phyloP scores from a whole-genome alignment of 805 yeast genomes.

The Candida ulmi region DNA sequence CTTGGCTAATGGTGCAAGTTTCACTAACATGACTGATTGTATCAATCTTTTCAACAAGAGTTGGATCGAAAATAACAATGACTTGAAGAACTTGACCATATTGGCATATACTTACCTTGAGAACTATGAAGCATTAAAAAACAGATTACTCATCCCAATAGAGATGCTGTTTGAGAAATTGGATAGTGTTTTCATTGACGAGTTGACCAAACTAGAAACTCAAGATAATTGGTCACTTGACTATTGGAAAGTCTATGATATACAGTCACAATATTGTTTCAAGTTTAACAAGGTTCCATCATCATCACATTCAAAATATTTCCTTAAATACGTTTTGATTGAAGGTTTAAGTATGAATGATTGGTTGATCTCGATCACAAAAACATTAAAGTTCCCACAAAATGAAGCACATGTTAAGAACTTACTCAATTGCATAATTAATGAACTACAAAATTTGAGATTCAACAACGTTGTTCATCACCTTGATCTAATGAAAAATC shows the following conservation, averaged over 20 bases:
- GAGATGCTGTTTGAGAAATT: slow-evolving; percentile 6
- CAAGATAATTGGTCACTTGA: slow-evolving; percentile 11
- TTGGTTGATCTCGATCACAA: not conserved
- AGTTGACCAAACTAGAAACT: not conserved
- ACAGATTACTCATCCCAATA: slow-evolving; percentile 6
- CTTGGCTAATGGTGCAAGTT: slow-evolving; percentile 7
- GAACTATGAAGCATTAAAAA: slow-evolving; percentile 3
- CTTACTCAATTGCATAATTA: slow-evolving; percentile 10
- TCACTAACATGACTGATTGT: slow-evolving; percentile 5
- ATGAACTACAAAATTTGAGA: slow-evolving; percentile 22
- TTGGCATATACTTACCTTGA: slow-evolving; percentile 7
- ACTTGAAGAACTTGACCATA: slow-evolving; percentile 6
- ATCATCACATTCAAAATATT: slow-evolving; percentile 24
- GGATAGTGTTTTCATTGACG: not conserved
- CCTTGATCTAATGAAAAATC: slow-evolving; percentile 2
- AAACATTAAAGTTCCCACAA: slow-evolving; percentile 6
- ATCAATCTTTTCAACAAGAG: slow-evolving; percentile 7
- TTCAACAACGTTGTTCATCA: slow-evolving; percentile 3
- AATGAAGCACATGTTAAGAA: not conserved
- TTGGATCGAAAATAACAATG: not conserved
- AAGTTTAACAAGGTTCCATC: slow-evolving; percentile 37
- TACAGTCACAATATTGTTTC: slow-evolving; percentile 39
- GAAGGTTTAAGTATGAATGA: slow-evolving; percentile 4
- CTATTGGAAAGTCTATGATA: slow-evolving; percentile 43
- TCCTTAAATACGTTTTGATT: slow-evolving; percentile 9